These are phyloP conservation scores for Tephrocybe sp. DNA, from an alignment of 768 basidiomycete genomes.

Conservation along the genomic window DNA sequence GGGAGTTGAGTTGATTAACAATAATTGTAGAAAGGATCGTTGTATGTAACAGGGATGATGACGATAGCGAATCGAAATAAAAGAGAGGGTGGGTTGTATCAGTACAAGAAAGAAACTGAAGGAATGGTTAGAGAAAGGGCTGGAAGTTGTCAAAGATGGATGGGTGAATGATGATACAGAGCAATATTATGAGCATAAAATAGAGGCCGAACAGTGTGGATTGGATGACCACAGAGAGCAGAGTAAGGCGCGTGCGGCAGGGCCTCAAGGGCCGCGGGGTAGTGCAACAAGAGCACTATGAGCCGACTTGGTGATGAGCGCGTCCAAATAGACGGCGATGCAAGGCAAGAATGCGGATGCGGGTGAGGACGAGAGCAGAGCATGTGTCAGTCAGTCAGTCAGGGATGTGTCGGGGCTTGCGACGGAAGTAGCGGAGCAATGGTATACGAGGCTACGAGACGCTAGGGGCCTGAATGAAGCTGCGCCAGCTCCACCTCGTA, in stretches of 20 bases:
- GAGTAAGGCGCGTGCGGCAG: neutral
- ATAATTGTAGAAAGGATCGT: neutral
- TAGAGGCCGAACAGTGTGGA: neutral
- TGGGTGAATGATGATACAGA: neutral
- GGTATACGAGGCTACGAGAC: conserved; percentile 22
- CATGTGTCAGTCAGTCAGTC: neutral
- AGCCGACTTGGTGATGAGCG: too few relatives aligned
- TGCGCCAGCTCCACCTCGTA: conserved; percentile 55
- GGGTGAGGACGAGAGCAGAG: neutral
- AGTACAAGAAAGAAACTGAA: neutral
- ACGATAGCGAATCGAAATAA: too few relatives aligned
- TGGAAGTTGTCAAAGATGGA: neutral
- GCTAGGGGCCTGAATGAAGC: conserved; percentile 57
- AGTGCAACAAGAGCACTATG: neutral
- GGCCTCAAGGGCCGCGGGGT: neutral
- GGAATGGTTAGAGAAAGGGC: neutral
- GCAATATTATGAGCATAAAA: neutral
- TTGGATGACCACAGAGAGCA: neutral
- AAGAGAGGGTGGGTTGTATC: neutral
- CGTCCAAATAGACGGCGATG: too few relatives aligned
- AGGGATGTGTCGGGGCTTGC: conserved; percentile 6
- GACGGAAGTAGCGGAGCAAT: neutral
- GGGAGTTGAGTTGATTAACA: neutral
- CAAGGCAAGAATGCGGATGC: neutral
- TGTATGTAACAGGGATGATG: too few relatives aligned